Evolutionary conservation across 2,329 filamentous ascomycete genomes (phyloP).

Genomic region (Monosporascus sp.): DNA sequence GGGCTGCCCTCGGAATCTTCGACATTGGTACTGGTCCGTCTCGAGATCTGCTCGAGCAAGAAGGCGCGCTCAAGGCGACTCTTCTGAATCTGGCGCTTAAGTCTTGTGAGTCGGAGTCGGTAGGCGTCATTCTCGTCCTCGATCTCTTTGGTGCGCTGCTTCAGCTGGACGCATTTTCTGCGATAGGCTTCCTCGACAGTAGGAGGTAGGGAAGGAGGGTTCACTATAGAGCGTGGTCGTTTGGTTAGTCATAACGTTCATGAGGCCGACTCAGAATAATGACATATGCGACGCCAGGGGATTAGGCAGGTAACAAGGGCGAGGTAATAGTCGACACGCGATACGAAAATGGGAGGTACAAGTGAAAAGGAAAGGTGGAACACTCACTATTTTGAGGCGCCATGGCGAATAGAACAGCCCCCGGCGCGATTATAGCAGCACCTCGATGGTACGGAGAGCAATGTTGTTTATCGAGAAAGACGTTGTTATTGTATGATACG

Average conservation of each 20-base stretch:
- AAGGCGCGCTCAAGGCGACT: conserved; percentile 81
- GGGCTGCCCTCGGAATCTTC: conserved; percentile 76
- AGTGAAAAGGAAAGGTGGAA: background rate
- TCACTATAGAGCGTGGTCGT: conserved; percentile 27
- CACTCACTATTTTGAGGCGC: conserved; percentile 25
- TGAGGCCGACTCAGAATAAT: background rate
- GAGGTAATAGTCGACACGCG: background rate
- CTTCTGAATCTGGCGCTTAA: conserved; percentile 84
- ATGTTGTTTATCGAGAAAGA: too few relatives aligned
- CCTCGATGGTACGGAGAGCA: background rate
- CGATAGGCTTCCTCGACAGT: conserved; percentile 95
- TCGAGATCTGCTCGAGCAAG: conserved; percentile 65
- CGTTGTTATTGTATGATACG: too few relatives aligned
- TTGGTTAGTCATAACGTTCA: conserved; percentile 32
- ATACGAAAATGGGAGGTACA: background rate
- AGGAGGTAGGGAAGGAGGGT: conserved; percentile 65
- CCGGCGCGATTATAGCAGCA: background rate
- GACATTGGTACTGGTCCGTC: conserved; percentile 68
- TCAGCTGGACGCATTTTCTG: conserved; percentile 91
- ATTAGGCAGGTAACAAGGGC: background rate
- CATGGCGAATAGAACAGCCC: conserved; percentile 11
- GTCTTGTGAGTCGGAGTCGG: conserved; percentile 69
- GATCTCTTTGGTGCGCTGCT: conserved; percentile 85
- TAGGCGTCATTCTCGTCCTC: conserved; percentile 86
- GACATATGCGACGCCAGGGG: background rate